Evolutionary conservation across 768 basidiomycete genomes (phyloP).

Genomic region (Hygrocybe coccinea): DNA sequence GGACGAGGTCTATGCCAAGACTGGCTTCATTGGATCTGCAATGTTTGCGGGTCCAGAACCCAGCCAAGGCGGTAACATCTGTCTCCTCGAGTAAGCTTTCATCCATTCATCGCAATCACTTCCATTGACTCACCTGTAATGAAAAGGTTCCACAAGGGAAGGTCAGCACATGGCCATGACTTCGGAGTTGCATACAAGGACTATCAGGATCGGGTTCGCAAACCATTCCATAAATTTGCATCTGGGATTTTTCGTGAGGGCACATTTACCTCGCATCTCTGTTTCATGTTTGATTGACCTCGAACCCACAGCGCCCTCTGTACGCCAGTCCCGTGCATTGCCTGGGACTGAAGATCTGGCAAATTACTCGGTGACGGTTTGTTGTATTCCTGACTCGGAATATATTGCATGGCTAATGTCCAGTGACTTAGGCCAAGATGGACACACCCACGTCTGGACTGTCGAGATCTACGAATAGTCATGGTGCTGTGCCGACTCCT

Average conservation of each 20-base stretch:
- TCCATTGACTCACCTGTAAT: neutral
- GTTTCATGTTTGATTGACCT: neutral
- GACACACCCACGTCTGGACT: too few relatives aligned
- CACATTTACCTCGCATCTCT: neutral
- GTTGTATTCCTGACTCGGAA: too few relatives aligned
- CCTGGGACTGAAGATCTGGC: too few relatives aligned
- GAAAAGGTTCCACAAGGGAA: neutral
- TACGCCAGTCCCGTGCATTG: too few relatives aligned
- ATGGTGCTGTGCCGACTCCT: too few relatives aligned
- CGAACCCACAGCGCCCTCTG: too few relatives aligned
- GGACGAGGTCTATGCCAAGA: neutral
- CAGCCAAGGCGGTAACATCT: neutral
- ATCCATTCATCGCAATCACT: too few relatives aligned
- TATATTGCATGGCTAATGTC: too few relatives aligned
- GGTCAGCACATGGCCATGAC: neutral
- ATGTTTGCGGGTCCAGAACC: neutral
- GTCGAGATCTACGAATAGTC: too few relatives aligned
- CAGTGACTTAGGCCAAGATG: too few relatives aligned
- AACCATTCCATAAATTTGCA: neutral
- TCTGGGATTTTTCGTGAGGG: neutral
- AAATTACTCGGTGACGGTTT: too few relatives aligned
- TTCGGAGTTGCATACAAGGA: neutral
- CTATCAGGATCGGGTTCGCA: neutral
- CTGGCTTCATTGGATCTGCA: neutral
- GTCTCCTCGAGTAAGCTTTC: neutral